A percentile compares a stretch with the other conserved stretches of the same genome.
Conservation (phyloP, 495 filamentous ascomycete genomes). For the Lepidopterella palustris region DNA sequence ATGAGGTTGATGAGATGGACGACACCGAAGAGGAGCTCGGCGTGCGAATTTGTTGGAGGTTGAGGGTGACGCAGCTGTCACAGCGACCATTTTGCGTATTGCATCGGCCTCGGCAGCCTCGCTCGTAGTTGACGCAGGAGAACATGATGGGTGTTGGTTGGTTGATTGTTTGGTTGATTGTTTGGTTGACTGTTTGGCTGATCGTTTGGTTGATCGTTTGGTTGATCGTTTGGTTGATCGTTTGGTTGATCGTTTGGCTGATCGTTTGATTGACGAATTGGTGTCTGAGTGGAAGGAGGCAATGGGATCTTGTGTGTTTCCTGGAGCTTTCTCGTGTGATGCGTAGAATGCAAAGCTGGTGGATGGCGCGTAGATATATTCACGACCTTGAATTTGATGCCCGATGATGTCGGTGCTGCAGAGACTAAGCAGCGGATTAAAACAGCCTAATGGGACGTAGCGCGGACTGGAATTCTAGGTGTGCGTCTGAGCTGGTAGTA, state of each 20-base stretch:
- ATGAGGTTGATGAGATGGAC: conserved; percentile 3
- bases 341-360: conserved; percentile 1
- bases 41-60: conserved; percentile 24
- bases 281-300: background rate
- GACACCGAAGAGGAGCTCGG: conserved; percentile 20
- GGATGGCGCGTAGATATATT: conserved; percentile 15
- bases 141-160: conserved; percentile 24
- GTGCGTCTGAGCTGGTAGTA: background rate
- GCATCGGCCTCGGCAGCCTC: conserved; percentile 33
- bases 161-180: background rate
- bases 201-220: background rate
- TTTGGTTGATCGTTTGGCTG: background rate
- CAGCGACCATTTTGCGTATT: conserved; percentile 28
- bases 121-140: conserved; percentile 35
- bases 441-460: background rate
- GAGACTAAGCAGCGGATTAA: conserved; percentile 1
- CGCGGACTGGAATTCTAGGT: background rate
- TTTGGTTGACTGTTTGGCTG: background rate
- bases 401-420: conserved; percentile 23
- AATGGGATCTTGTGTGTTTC: too few relatives aligned
- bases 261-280: background rate
- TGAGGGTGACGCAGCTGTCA: conserved; percentile 29
- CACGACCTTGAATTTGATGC: conserved; percentile 5
- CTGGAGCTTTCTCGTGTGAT: conserved; percentile 2
- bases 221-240: background rate